Evolutionary conservation across 2,329 filamentous ascomycete species (phyloP).

Genomic region (Gaeumannomyces sp.): DNA sequence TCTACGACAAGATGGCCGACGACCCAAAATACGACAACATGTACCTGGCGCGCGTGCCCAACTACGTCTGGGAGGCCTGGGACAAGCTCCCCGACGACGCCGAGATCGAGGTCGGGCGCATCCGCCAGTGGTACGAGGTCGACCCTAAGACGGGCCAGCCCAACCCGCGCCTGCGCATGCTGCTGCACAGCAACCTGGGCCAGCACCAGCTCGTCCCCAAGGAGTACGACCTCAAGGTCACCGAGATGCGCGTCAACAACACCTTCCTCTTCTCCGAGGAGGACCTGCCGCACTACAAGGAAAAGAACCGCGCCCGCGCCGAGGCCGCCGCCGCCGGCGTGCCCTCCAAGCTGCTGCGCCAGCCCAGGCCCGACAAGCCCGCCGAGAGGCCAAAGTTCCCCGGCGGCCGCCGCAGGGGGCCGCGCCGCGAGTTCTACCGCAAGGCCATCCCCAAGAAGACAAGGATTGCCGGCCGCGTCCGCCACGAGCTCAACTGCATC

Average conservation of each 20-base stretch:
- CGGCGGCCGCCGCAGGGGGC: conserved; percentile 18
- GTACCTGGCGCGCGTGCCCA: conserved; percentile 74
- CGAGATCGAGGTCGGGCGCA: conserved; percentile 73
- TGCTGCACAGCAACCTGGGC: conserved; percentile 57
- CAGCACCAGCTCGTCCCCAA: conserved; percentile 73
- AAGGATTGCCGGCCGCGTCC: conserved; percentile 63
- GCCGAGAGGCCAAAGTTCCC: conserved; percentile 14
- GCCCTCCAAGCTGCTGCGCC: conserved; percentile 46
- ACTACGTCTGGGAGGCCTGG: conserved; percentile 78
- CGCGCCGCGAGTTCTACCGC: conserved; percentile 50
- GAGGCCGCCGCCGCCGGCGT: conserved; percentile 53
- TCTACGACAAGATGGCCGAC: conserved; percentile 30
- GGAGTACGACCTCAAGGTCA: conserved; percentile 71
- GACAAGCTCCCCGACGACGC: conserved; percentile 68
- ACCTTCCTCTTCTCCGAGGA: conserved; percentile 93
- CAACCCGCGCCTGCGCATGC: conserved; percentile 51
- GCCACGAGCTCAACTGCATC: conserved; percentile 69
- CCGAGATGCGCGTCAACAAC: conserved; percentile 56
- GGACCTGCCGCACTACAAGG: conserved; percentile 72
- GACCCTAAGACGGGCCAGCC: conserved; percentile 43
- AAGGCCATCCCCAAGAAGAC: conserved; percentile 80
- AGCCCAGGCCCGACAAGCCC: conserved; percentile 35
- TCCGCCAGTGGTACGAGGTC: conserved; percentile 52
- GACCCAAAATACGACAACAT: conserved; percentile 37
- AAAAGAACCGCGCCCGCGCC: conserved; percentile 49